Percentiles rank a stretch among this genome's conserved stretches.
phyloP scores from a whole-genome alignment of 495 filamentous ascomycete genomes.

The Talaromyces ruber region DNA sequence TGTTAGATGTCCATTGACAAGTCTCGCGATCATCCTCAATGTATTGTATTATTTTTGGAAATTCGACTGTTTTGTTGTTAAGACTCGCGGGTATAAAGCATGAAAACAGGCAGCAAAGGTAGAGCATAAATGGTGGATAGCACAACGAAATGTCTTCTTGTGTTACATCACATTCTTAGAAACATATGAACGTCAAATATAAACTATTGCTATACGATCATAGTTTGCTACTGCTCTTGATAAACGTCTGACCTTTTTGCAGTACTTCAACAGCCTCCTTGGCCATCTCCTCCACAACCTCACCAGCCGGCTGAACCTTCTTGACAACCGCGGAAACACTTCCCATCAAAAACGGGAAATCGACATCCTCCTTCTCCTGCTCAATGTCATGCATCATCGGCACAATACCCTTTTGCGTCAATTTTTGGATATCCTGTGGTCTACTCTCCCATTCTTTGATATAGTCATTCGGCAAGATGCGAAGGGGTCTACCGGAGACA shows the following conservation, averaged over 20 bases:
- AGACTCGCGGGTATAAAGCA: background rate
- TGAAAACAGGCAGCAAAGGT: background rate
- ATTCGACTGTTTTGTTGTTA: background rate
- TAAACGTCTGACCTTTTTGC: constrained; percentile 31
- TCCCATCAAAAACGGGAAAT: constrained; percentile 87
- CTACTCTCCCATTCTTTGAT: constrained; percentile 66
- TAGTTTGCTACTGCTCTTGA: constrained; percentile 16
- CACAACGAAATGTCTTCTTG: background rate
- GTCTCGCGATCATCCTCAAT: background rate
- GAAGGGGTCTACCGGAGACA: constrained; percentile 67
- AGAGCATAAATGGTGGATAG: background rate
- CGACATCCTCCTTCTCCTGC: constrained; percentile 60
- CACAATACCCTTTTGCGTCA: constrained; percentile 67
- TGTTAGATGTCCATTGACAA: background rate
- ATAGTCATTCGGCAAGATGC: constrained; percentile 75
- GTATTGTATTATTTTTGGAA: background rate
- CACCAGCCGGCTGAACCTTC: constrained; percentile 67
- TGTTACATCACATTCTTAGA: background rate
- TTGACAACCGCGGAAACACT: constrained; percentile 73
- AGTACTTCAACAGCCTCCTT: constrained; percentile 63
- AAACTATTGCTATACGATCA: constrained; percentile 4
- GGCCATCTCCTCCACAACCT: constrained; percentile 86
- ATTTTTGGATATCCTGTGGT: constrained; percentile 60
- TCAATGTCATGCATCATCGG: constrained; percentile 76
- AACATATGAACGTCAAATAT: background rate